Evolutionary conservation across 1,284 basidiomycete species (phyloP).

Genomic region (Trametes pubescens): DNA sequence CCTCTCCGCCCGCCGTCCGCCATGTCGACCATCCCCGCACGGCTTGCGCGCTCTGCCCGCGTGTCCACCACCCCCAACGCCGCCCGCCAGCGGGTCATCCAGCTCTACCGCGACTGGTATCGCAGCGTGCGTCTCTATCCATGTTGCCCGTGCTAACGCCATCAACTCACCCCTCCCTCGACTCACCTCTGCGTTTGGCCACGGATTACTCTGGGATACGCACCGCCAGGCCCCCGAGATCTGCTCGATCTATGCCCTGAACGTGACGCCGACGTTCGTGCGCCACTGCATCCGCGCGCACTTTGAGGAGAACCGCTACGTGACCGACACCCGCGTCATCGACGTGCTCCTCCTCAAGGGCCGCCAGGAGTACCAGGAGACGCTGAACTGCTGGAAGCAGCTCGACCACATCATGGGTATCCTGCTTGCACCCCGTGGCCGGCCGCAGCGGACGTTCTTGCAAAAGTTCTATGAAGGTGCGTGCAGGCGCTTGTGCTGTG

Average conservation of each 20-base stretch:
- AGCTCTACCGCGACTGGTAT: slow-evolving; percentile 94
- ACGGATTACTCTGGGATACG: not conserved
- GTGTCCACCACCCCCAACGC: slow-evolving; percentile 70
- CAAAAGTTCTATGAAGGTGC: slow-evolving; percentile 87
- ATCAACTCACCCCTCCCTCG: slow-evolving; percentile 6
- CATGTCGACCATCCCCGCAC: slow-evolving; percentile 92
- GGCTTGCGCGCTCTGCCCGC: slow-evolving; percentile 79
- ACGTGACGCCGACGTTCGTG: slow-evolving; percentile 83
- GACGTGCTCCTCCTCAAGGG: slow-evolving; percentile 92
- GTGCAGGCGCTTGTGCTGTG: slow-evolving; percentile 66
- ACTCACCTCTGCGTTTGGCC: not conserved
- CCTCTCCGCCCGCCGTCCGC: slow-evolving; percentile 39
- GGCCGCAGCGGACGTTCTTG: slow-evolving; percentile 75
- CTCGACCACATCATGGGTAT: slow-evolving; percentile 78
- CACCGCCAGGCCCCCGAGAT: slow-evolving; percentile 86
- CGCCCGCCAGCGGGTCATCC: slow-evolving; percentile 74
- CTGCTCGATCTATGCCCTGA: slow-evolving; percentile 84
- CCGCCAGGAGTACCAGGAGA: slow-evolving; percentile 93
- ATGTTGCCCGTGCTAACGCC: not conserved
- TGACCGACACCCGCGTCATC: slow-evolving; percentile 86
- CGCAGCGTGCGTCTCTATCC: slow-evolving; percentile 69
- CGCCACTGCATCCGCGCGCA: slow-evolving; percentile 86
- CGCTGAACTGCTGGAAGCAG: slow-evolving; percentile 95
- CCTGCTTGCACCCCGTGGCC: slow-evolving; percentile 57
- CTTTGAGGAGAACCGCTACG: slow-evolving; percentile 88